These are phyloP conservation scores for Sequoia sempervirens DNA, from an alignment of 75 land plant species.

Conservation along the genomic window DNA sequence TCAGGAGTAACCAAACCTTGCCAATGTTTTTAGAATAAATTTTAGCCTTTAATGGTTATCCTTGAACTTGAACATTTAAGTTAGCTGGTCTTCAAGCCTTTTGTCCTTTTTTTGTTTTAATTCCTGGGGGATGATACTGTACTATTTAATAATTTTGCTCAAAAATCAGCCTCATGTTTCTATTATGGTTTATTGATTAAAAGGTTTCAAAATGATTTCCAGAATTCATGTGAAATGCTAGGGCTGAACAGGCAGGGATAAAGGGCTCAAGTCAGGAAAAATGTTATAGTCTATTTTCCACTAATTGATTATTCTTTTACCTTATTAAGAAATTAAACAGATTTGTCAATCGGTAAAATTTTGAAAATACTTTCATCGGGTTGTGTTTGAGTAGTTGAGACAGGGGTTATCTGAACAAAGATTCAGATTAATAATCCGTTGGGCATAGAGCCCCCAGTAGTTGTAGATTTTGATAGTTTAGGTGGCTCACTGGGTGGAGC, in stretches of 20 bases:
- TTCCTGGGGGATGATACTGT: neutral
- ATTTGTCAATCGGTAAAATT: neutral
- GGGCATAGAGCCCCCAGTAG: neutral
- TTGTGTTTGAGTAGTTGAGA: too few relatives aligned
- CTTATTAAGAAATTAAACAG: neutral
- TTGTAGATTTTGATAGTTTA: neutral
- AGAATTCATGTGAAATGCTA: neutral
- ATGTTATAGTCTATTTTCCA: neutral
- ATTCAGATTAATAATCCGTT: too few relatives aligned
- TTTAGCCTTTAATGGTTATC: neutral
- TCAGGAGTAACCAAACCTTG: neutral
- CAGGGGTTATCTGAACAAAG: neutral
- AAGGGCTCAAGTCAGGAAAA: neutral
- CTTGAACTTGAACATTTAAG: neutral
- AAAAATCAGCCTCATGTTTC: neutral
- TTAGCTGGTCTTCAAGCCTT: neutral
- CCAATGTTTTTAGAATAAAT: neutral
- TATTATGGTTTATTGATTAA: neutral
- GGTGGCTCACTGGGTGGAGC: neutral
- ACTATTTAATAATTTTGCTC: neutral
- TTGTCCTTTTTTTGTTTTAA: neutral
- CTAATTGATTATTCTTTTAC: neutral
- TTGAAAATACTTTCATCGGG: too few relatives aligned
- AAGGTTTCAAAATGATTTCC: neutral
- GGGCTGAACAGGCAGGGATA: neutral